These are phyloP conservation scores for Pythium grandisporangium DNA, from an alignment of 352 stramenopile species.

Conservation along the genomic window DNA sequence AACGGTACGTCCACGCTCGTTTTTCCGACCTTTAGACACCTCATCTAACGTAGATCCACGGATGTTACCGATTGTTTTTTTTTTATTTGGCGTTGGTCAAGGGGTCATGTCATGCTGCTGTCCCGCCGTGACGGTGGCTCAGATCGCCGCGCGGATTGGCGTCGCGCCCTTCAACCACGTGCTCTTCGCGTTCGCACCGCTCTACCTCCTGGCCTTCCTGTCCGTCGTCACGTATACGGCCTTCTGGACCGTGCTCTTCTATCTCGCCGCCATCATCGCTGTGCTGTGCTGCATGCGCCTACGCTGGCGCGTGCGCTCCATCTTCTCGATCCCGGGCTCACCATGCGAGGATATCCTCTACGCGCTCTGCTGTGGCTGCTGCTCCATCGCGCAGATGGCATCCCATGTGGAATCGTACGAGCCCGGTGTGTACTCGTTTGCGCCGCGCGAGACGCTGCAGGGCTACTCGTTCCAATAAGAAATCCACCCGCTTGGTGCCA, in stretches of 20 bases:
- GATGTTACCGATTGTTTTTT: neutral
- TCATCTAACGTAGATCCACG: too few relatives aligned
- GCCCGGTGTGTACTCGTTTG: constrained; percentile 46
- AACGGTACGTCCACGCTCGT: constrained; percentile 31
- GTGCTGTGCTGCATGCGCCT: constrained; percentile 33
- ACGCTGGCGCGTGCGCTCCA: constrained; percentile 44
- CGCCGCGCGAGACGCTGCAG: constrained; percentile 49
- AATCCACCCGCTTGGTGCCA: too few relatives aligned
- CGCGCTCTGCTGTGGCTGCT: constrained; percentile 57
- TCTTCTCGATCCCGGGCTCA: constrained; percentile 58
- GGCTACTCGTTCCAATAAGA: constrained; percentile 51
- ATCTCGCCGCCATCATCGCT: constrained; percentile 23
- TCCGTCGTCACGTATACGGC: constrained; percentile 11
- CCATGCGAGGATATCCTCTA: constrained; percentile 33
- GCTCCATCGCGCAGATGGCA: constrained; percentile 71
- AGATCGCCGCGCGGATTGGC: constrained; percentile 50
- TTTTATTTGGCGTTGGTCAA: too few relatives aligned
- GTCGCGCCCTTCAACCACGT: constrained; percentile 50
- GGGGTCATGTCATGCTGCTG: constrained; percentile 63
- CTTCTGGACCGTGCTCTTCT: constrained; percentile 44
- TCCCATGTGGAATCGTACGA: constrained; percentile 76
- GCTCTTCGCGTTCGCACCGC: constrained; percentile 27
- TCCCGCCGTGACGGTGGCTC: constrained; percentile 43
- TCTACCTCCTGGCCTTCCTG: constrained; percentile 49
- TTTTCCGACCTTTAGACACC: too few relatives aligned